Base-by-base conservation (phyloP, 2,329 filamentous ascomycete species). In the Xylaria multiplex region DNA sequence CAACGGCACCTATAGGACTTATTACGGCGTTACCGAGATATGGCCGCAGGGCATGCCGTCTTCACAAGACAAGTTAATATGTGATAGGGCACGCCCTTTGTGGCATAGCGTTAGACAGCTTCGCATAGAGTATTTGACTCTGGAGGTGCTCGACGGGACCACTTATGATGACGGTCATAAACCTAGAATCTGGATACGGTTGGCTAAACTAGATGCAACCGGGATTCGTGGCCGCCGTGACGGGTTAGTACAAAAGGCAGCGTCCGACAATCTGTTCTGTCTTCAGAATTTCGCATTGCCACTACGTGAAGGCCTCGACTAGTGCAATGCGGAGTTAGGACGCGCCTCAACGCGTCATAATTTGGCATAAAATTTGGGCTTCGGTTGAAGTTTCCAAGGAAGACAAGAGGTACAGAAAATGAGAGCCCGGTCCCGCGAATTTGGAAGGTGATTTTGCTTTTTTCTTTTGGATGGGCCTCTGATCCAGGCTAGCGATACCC, bases 401-500 rank as follows among this genome's bases (percentile, higher is more conserved):
- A n/a, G 13, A 19, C 22, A 37, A 5, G 19, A 27, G n/a, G 27
- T n/a, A 37, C n/a, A 22, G 19, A 8, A 43, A 62, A 48, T 9
- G 9, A 43, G 32, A 22, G 37, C 22, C 9, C 2, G n/a, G 6
- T 3, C 32, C 32, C 14, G 16, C 45, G 32, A 32, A 50, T 32
- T 27, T 11, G 4, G 30, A 13, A n/a, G n/a, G 27, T 19, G 13
- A 4, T 50, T 35, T 27, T 27, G 27, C 5, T 27, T 27, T 27
- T 27, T 27, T 9, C 6, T 53, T 14, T 53, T 57, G 42, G 16
- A 49, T 16, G 19, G 46, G 2, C 8, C 24, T 40, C 6, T 19
- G 30, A 27, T 53, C 30, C 19, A 37, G 24, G 16, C 46, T 6
- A 54, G 40, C 45, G 53, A 55, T 59, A 59, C 55, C 49, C 24